Evolutionary conservation across 805 yeast genomes (phyloP), one percentile per base, ranked within the genome.

Genomic region (Cyberlindnera euphorbiae): DNA sequence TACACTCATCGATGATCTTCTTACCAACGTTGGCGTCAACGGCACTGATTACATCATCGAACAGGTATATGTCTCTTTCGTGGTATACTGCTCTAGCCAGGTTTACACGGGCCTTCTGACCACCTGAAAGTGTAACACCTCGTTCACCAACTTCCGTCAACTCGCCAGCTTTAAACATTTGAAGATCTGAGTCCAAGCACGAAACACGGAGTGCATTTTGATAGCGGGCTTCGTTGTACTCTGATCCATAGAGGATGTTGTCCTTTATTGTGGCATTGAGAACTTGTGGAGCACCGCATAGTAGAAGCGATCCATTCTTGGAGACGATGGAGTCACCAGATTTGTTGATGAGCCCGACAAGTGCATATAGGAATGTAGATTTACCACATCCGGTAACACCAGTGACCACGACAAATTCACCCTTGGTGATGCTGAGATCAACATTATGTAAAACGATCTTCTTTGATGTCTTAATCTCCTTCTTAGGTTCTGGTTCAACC

Each of bases 71-170:
- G 13, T 39, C 44, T 6, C 13, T 23, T 7, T 35, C 71, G 9
- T 95, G 75, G 57, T 90, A 89, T 8, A 90, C 95, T 8, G 97
- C 96, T 54, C 97, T 74, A 0, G 97, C 97, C 38, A 89, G 70
- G 2, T 94, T 79, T 26, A 90, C 71, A 55, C 97, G 77, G 0
- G 97, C 97, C 67, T 89, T 90, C 60, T 90, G 97, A 25, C 97
- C 97, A 30, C 97, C 97, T 26, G 95, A 83, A 32, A 89, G 68
- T 8, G 96, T 84, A 32, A 89, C 87, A 43, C 97, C 97, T 55
- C 89, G 85, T 63, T 89, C 97, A 42, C 97, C 97, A 38, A 89
- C 96, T 49, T 82, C 77, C 3, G 97, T 90, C 36, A 68, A 67
- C 55, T 90, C 97, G 33, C 95, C 95, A 50, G 83, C 81, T 1